Evolutionary conservation across 129 eudicot species (phyloP).

Genomic region (Lactuca sativa): DNA sequence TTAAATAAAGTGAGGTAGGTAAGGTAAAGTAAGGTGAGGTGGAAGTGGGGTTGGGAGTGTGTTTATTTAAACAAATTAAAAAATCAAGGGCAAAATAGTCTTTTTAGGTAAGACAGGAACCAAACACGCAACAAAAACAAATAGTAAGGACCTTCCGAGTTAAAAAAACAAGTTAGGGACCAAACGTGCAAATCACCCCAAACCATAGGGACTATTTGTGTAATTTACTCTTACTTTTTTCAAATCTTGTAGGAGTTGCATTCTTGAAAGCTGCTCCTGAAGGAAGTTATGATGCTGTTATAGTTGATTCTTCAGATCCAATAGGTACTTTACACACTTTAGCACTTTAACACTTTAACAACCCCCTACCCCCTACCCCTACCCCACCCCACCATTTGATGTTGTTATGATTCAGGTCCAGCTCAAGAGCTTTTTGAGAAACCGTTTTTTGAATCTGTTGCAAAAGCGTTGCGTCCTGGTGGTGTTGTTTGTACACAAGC

Average conservation of each 20-base stretch:
- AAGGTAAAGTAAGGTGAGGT: too few species aligned
- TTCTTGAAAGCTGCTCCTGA: slow-evolving; percentile 71
- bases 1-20: too few species aligned
- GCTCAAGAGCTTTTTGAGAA: slow-evolving; percentile 94
- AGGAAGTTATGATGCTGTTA: slow-evolving; percentile 89
- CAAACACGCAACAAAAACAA: too few species aligned
- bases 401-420: slow-evolving; percentile 54
- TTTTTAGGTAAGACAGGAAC: too few species aligned
- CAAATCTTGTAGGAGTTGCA: slow-evolving; percentile 66
- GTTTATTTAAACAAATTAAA: too few species aligned
- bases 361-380: too few species aligned
- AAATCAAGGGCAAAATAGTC: too few species aligned
- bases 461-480: slow-evolving; percentile 94
- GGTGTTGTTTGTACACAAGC: slow-evolving; percentile 97
- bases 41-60: too few species aligned
- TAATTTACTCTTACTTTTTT: not conserved
- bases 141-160: too few species aligned
- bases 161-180: too few species aligned
- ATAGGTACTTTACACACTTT: slow-evolving; percentile 47
- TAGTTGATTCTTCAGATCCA: slow-evolving; percentile 94
- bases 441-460: slow-evolving; percentile 84
- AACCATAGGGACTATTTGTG: too few species aligned
- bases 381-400: not conserved
- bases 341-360: not conserved
- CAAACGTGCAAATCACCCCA: too few species aligned